These are phyloP conservation scores for Scenedesmus sp. DNA, from an alignment of 163 green algal genomes.

Conservation along the genomic window DNA sequence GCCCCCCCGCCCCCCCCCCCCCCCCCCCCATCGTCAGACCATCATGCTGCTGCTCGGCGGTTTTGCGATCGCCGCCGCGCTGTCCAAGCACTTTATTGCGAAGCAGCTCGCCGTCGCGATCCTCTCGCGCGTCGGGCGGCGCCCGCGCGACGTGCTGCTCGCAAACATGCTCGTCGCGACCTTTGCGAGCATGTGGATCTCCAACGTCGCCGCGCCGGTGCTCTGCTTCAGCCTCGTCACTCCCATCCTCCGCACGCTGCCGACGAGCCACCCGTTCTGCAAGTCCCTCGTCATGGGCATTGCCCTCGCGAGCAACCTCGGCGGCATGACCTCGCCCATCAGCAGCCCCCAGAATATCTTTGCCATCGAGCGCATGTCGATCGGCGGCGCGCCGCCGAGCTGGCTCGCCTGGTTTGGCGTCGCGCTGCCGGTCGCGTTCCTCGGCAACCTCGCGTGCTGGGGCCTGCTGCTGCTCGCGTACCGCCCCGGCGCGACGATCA, in stretches of 20 bases:
- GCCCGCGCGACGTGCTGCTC: conserved; percentile 67
- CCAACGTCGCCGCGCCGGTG: conserved; percentile 82
- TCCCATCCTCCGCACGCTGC: conserved; percentile 59
- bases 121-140: conserved; percentile 60
- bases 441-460: conserved; percentile 74
- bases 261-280: conserved; percentile 57
- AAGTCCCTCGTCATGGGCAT: conserved; percentile 77
- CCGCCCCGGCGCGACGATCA: conserved; percentile 53
- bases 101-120: conserved; percentile 70
- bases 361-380: conserved; percentile 78
- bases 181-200: conserved; percentile 82
- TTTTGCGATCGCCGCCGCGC: conserved; percentile 78
- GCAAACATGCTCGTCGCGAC: conserved; percentile 79
- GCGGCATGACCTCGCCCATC: conserved; percentile 83
- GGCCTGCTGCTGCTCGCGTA: conserved; percentile 66
- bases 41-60: conserved; percentile 85
- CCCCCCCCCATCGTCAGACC: conserved; percentile 43
- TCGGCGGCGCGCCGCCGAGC: conserved; percentile 61
- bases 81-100: conserved; percentile 83
- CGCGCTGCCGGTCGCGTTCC: conserved; percentile 66
- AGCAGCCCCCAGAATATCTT: conserved; percentile 83
- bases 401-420: conserved; percentile 84
- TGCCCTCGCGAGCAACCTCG: conserved; percentile 78
- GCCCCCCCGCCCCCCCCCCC: neutral
- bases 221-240: conserved; percentile 77